Conservation (phyloP, 306 rosid species). For the Betula pendula region DNA sequence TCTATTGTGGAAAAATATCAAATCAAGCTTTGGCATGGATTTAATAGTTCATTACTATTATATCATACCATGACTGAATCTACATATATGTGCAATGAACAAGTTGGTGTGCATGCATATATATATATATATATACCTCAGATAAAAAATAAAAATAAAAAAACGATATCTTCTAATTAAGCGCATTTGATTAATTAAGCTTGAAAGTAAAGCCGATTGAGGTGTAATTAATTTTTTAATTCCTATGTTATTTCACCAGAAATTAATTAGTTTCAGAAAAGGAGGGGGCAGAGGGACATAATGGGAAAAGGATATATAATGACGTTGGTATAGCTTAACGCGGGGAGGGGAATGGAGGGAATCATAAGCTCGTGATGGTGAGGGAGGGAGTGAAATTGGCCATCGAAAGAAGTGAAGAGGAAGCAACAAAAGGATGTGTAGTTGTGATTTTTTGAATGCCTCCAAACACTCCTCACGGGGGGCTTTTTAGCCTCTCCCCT, state of each 20-base stretch:
- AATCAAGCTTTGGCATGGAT: background rate
- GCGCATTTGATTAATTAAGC: background rate
- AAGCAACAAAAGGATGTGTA: slow-evolving; percentile 66
- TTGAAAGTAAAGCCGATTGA: background rate
- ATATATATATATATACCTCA: too few relatives aligned
- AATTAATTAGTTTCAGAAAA: background rate
- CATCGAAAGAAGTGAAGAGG: slow-evolving; percentile 86
- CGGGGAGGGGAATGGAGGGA: slow-evolving; percentile 24
- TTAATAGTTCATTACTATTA: background rate
- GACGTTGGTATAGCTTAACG: background rate
- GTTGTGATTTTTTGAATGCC: slow-evolving; percentile 71
- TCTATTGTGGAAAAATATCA: background rate
- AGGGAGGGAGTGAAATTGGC: slow-evolving; percentile 36
- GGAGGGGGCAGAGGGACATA: slow-evolving; percentile 30
- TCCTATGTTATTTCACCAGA: background rate
- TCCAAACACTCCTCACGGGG: slow-evolving; percentile 99
- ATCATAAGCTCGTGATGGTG: slow-evolving; percentile 65
- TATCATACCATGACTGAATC: background rate
- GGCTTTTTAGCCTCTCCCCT: slow-evolving; percentile 32
- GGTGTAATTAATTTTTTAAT: background rate
- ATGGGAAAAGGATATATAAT: slow-evolving; percentile 17
- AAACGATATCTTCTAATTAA: too few relatives aligned
- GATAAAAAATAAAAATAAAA: background rate
- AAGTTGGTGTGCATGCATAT: slow-evolving; percentile 6
- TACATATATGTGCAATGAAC: background rate